A percentile compares a stretch with the other conserved stretches of the same genome.
phyloP scores from a whole-genome alignment of 2,329 filamentous ascomycete species.

The Xylaria sp. region DNA sequence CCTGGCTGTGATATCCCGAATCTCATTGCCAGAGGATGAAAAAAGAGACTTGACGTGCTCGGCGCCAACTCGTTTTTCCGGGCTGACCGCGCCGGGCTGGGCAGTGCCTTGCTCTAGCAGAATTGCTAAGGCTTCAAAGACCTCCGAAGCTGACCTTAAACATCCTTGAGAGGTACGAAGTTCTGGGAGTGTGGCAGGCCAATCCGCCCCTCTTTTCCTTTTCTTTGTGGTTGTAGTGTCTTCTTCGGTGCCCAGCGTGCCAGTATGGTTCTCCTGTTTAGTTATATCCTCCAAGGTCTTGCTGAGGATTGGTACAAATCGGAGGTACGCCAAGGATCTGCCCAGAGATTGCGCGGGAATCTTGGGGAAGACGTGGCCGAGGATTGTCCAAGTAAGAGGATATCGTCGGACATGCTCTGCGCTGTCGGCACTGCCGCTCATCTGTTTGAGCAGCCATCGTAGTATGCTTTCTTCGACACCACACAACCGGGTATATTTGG shows the following conservation, averaged over 20 bases:
- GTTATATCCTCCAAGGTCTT: conserved; percentile 71
- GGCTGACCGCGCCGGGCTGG: conserved; percentile 46
- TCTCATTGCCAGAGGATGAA: conserved; percentile 60
- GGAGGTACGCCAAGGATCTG: conserved; percentile 75
- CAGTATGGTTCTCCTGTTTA: conserved; percentile 33
- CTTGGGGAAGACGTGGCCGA: conserved; percentile 69
- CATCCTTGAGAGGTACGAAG: conserved; percentile 57
- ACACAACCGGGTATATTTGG: conserved; percentile 57
- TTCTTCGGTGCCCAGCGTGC: conserved; percentile 37
- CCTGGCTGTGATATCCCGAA: conserved; percentile 58
- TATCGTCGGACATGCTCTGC: conserved; percentile 66
- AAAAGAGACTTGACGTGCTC: conserved; percentile 70
- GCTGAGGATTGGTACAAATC: conserved; percentile 74
- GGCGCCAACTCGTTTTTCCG: conserved; percentile 63
- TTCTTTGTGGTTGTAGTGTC: conserved; percentile 48
- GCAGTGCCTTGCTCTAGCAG: conserved; percentile 60
- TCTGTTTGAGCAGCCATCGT: conserved; percentile 72
- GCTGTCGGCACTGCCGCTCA: conserved; percentile 60
- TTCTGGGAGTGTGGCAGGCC: conserved; percentile 54
- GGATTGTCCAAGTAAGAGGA: conserved; percentile 69
- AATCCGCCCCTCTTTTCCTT: conserved; percentile 56
- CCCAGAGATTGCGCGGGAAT: conserved; percentile 77
- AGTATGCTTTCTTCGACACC: conserved; percentile 68
- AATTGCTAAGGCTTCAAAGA: conserved; percentile 60
- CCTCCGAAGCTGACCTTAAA: conserved; percentile 58